Evolutionary conservation across 1,139 yeast genomes (phyloP).

Genomic region (Geotrichum carabidarum): DNA sequence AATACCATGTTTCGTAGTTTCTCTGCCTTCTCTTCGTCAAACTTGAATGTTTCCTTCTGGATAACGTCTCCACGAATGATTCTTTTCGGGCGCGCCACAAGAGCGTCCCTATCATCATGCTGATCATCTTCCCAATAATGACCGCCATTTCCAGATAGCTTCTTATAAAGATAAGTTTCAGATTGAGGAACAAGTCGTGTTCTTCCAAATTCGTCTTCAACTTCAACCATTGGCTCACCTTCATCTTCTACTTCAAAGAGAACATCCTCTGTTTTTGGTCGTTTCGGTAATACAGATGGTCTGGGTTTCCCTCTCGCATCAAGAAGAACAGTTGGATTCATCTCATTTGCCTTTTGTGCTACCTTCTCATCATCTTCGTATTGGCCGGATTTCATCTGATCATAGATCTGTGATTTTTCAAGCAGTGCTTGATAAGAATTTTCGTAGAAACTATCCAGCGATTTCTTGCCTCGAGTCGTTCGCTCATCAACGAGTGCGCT

Average conservation of each 20-base stretch:
- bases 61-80: constrained; percentile 14
- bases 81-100: constrained; percentile 6
- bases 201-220: constrained; percentile 36
- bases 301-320: not conserved
- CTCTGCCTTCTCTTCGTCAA: constrained; percentile 13
- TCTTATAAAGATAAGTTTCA: constrained; percentile 19
- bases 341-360: not conserved
- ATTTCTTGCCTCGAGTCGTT: constrained; percentile 3
- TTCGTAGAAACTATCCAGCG: constrained; percentile 14
- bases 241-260: constrained; percentile 12
- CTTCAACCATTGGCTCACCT: constrained; percentile 28
- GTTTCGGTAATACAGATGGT: not conserved
- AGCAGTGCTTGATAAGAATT: constrained; percentile 11
- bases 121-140: not conserved
- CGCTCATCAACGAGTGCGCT: constrained; percentile 2
- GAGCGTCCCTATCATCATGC: constrained; percentile 5
- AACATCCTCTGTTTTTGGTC: constrained; percentile 9
- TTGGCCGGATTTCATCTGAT: constrained; percentile 10
- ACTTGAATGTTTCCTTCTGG: constrained; percentile 11
- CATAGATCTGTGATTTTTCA: constrained; percentile 9
- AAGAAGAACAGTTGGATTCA: not conserved
- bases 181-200: constrained; percentile 28
- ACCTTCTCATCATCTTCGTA: not conserved
- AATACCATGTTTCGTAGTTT: constrained; percentile 5
- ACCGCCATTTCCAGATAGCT: not conserved